Evolutionary conservation across 2,329 filamentous ascomycete genomes (phyloP), one percentile per base, ranked within the genome.

Genomic region (Neocucurbitaria cava): DNA sequence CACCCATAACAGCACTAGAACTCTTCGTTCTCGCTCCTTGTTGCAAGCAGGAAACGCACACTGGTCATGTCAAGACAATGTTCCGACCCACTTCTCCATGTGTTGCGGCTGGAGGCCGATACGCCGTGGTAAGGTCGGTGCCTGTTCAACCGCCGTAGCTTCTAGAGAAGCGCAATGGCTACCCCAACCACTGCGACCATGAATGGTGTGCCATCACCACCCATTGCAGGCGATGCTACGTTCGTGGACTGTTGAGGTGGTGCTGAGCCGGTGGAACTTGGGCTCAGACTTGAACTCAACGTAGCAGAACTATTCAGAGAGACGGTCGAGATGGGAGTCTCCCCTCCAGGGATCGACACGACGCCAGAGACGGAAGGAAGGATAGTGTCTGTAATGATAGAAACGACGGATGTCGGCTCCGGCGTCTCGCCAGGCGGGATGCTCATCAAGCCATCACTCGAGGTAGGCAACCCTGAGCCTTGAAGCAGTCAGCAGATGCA

Each of bases 131-230:
- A n/a, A n/a, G n/a, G n/a, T n/a, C n/a, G n/a, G n/a, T n/a, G n/a
- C n/a, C n/a, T n/a, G n/a, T n/a, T n/a, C n/a, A n/a, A 31, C 28
- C 3, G 28, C 5, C 11, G 13, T 31, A 31, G 13, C 2, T 15
- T 4, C 48, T 49, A 73, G 17, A 70, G 44, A 38, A 73, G 52
- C 38, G 65, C 61, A 52, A 70, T 65, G 13, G 62, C 64, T 51
- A 68, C 67, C 23, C 69, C 24, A 13, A 59, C 64, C 24, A 68
- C 30, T 1, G 62, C 65, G 33, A 68, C 47, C 23, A 59, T 31
- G 11, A 62, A 52, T 1, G 61, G 24, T n/a, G 47, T 40, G 17
- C 47, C 58, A 18, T 62, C 52, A 23, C 49, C 54, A 42, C 58
- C 54, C 10, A 61, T 44, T n/a, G 55, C 49, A 15, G 56, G 52